These are phyloP conservation scores for Geranomyces michiganensis DNA, from an alignment of 192 early-diverging fungal species.

Conservation along the genomic window DNA sequence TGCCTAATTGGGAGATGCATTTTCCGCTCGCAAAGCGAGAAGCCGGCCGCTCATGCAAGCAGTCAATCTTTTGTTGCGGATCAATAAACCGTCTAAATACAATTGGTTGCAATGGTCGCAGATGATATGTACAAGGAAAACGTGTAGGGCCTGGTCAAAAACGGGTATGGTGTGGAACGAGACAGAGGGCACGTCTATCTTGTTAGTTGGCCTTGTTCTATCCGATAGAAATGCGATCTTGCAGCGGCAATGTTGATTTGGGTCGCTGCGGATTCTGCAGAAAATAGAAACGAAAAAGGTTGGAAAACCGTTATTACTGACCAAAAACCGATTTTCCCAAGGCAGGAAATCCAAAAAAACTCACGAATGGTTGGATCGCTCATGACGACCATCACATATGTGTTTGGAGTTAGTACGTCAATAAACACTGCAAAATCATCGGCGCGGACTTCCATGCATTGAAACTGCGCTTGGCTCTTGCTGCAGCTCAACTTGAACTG, in stretches of 20 bases:
- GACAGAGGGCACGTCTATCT: neutral
- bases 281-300: neutral
- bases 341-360: too few species aligned
- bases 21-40: too few species aligned
- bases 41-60: too few species aligned
- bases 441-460: constrained; percentile 85
- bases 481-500: constrained; percentile 83
- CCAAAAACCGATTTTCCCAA: too few species aligned
- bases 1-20: too few species aligned
- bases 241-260: constrained; percentile 81
- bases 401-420: constrained; percentile 81
- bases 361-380: constrained; percentile 82
- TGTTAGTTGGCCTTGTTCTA: constrained; percentile 53
- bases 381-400: constrained; percentile 86
- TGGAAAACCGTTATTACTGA: neutral
- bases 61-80: too few species aligned
- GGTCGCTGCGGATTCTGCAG: constrained; percentile 76
- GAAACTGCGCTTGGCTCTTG: constrained; percentile 80
- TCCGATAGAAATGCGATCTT: constrained; percentile 78
- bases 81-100: too few species aligned
- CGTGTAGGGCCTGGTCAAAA: too few species aligned
- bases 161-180: too few species aligned
- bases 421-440: constrained; percentile 74
- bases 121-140: too few species aligned
- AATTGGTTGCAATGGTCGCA: too few species aligned